These are phyloP conservation scores for Camellia sinensis DNA, from an alignment of 148 eudicot genomes.

Conservation along the genomic window DNA sequence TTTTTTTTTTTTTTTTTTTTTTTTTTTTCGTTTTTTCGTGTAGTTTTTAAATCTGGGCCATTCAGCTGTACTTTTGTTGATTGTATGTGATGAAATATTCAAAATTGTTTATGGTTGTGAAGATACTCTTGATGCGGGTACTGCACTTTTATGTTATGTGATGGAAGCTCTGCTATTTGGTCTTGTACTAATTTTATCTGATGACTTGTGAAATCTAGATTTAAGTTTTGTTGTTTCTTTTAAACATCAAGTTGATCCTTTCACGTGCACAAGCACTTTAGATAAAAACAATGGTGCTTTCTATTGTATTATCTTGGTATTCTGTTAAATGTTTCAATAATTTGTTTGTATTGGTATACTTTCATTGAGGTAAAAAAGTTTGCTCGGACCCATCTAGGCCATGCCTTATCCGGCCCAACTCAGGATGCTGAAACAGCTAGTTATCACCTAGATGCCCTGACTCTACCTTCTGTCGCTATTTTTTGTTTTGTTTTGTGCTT, in stretches of 20 bases:
- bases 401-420: background rate
- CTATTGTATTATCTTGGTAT: background rate
- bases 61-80: background rate
- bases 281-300: background rate
- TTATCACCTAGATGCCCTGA: background rate
- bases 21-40: too few species aligned
- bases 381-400: background rate
- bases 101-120: background rate
- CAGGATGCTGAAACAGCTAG: background rate
- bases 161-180: background rate
- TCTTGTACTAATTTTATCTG: background rate
- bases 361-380: background rate
- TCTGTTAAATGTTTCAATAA: background rate
- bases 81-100: background rate
- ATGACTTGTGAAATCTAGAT: background rate
- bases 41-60: too few species aligned
- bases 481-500: background rate
- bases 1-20: too few species aligned
- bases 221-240: background rate
- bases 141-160: background rate
- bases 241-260: background rate
- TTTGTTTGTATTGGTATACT: background rate
- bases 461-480: background rate
- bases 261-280: background rate
- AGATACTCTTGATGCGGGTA: background rate